Evolutionary conservation across 768 basidiomycete species (phyloP).

Genomic region (Amanita fuliginea): DNA sequence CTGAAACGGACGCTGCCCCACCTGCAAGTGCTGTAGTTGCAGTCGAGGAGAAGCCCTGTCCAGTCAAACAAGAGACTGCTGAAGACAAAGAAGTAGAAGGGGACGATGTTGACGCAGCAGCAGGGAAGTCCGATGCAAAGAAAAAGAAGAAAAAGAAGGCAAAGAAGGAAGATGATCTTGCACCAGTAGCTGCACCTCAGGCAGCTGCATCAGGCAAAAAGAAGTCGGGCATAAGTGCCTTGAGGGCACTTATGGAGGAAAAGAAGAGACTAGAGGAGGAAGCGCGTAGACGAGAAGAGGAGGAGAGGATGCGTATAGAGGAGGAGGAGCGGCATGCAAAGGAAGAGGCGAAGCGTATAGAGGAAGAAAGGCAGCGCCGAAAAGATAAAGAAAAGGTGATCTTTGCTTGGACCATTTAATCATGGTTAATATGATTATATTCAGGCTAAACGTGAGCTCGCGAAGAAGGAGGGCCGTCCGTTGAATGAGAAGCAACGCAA

Average conservation of each 20-base stretch:
- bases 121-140: constrained; percentile 45
- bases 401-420: constrained; percentile 3
- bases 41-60: constrained; percentile 19
- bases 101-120: constrained; percentile 42
- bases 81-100: constrained; percentile 62
- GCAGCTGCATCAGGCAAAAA: constrained; percentile 45
- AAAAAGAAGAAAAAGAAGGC: constrained; percentile 88
- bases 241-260: constrained; percentile 89
- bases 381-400: constrained; percentile 85
- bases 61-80: constrained; percentile 11
- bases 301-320: constrained; percentile 71
- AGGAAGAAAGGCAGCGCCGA: constrained; percentile 73
- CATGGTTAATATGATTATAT: constrained; percentile 7
- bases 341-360: constrained; percentile 67
- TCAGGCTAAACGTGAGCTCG: constrained; percentile 79
- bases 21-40: constrained; percentile 15
- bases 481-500: constrained; percentile 98
- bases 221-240: constrained; percentile 69
- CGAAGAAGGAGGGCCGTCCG: constrained; percentile 88
- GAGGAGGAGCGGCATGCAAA: constrained; percentile 76
- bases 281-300: constrained; percentile 56
- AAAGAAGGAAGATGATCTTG: constrained; percentile 45
- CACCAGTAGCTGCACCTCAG: constrained; percentile 26
- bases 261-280: constrained; percentile 86
- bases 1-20: constrained; percentile 17